Evolutionary conservation across 2,329 filamentous ascomycete genomes (phyloP).

Genomic region (Capronia americana): DNA sequence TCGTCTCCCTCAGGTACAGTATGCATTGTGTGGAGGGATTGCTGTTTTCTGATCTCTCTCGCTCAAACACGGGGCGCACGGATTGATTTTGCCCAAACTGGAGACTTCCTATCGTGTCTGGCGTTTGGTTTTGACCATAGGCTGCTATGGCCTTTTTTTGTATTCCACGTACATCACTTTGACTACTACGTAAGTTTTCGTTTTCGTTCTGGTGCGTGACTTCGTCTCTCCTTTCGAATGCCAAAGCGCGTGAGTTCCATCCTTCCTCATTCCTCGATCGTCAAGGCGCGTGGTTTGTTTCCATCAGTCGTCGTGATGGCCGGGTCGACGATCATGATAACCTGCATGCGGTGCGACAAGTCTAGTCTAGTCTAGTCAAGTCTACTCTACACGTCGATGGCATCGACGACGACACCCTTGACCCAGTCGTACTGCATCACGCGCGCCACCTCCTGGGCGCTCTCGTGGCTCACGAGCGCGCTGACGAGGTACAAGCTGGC

Average conservation of each 20-base stretch:
- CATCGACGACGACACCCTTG: constrained; percentile 41
- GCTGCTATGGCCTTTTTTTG: constrained; percentile 12
- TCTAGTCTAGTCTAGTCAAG: neutral
- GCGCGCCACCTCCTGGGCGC: constrained; percentile 76
- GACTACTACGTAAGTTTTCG: neutral
- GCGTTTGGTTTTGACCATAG: constrained; percentile 1
- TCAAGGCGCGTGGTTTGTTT: neutral
- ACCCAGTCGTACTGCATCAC: constrained; percentile 80
- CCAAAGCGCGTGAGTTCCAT: neutral
- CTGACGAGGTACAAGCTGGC: constrained; percentile 84
- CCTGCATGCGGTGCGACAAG: neutral
- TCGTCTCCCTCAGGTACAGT: too few relatives aligned
- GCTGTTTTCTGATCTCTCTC: too few relatives aligned
- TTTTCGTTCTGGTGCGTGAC: neutral
- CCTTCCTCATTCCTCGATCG: too few relatives aligned
- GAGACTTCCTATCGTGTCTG: neutral
- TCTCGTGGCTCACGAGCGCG: constrained; percentile 78
- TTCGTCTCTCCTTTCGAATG: too few relatives aligned
- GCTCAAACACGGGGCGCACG: too few relatives aligned
- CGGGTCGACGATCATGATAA: neutral
- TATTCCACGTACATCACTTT: neutral
- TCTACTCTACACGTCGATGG: constrained; percentile 39
- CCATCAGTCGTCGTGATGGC: neutral
- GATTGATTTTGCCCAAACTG: too few relatives aligned
- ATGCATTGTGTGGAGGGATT: too few relatives aligned